Evolutionary conservation across 257 asterid genomes (phyloP).

Genomic region (Cinchona pubescens): DNA sequence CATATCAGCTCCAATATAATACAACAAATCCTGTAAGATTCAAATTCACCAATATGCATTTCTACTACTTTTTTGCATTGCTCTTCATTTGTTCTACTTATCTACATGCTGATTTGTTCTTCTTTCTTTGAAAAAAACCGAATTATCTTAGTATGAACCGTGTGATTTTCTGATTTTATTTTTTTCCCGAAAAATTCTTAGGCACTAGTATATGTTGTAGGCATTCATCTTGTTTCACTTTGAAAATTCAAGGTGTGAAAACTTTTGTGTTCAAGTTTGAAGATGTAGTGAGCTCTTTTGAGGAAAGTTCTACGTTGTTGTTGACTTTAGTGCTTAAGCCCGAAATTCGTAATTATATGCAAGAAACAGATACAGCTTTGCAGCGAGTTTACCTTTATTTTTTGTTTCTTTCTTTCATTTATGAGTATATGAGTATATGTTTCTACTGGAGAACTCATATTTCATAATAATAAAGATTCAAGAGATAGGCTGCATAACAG

Average conservation of each 20-base stretch:
- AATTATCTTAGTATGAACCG: background rate
- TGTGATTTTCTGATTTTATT: background rate
- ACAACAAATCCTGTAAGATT: background rate
- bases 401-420: too few relatives aligned
- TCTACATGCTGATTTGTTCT: background rate
- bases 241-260: background rate
- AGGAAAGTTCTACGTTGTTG: background rate
- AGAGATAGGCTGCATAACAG: background rate
- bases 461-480: background rate
- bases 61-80: background rate
- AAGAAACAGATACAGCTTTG: too few relatives aligned
- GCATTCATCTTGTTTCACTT: background rate
- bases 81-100: background rate
- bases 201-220: background rate
- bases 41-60: background rate
- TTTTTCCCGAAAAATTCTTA: background rate
- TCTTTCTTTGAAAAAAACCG: background rate
- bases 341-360: too few relatives aligned
- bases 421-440: too few relatives aligned
- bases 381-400: too few relatives aligned
- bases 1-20: background rate
- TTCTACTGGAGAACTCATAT: background rate
- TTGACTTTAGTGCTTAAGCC: too few relatives aligned
- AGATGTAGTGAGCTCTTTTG: background rate
- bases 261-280: background rate